A percentile compares a stretch with the other conserved stretches of the same genome.
These are phyloP conservation scores for Decorospora gaudefroyi DNA, from an alignment of 2,329 filamentous ascomycete species.

Conservation along the genomic window DNA sequence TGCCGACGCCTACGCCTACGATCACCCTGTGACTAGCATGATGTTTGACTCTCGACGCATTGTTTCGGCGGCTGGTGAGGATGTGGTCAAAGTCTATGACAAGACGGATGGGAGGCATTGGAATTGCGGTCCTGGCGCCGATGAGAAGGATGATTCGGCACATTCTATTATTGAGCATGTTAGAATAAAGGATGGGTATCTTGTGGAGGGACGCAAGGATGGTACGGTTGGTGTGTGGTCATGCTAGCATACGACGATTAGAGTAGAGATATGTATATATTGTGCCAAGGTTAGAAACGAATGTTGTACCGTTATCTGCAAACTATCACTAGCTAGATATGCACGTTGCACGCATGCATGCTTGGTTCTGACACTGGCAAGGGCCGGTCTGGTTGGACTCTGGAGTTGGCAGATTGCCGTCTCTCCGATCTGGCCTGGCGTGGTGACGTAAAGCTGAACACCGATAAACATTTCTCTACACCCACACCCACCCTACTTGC, in stretches of 20 bases:
- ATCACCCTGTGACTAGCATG: conserved; percentile 89
- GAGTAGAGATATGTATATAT: conserved; percentile 18
- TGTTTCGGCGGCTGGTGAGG: conserved; percentile 85
- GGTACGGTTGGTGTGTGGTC: conserved; percentile 87
- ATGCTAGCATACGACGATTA: conserved; percentile 27
- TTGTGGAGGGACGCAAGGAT: conserved; percentile 86
- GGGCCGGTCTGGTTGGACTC: neutral
- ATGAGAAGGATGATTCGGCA: conserved; percentile 66
- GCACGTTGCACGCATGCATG: neutral
- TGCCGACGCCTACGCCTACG: conserved; percentile 93
- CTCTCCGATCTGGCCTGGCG: neutral
- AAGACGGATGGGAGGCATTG: conserved; percentile 95
- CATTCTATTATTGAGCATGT: conserved; percentile 72
- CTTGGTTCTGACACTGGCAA: too few species aligned
- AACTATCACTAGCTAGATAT: conserved; percentile 3
- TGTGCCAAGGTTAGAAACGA: too few species aligned
- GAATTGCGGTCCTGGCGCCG: conserved; percentile 86
- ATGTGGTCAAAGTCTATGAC: conserved; percentile 97
- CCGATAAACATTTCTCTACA: conserved; percentile 25
- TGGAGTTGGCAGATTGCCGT: neutral
- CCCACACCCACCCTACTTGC: conserved; percentile 4
- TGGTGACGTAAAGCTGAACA: conserved; percentile 25
- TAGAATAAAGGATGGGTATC: conserved; percentile 88
- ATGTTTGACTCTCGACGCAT: conserved; percentile 94
- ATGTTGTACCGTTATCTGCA: conserved; percentile 4